phyloP scores from a whole-genome alignment of 192 early-diverging fungal genomes.

The Chytriomyces sp. region DNA sequence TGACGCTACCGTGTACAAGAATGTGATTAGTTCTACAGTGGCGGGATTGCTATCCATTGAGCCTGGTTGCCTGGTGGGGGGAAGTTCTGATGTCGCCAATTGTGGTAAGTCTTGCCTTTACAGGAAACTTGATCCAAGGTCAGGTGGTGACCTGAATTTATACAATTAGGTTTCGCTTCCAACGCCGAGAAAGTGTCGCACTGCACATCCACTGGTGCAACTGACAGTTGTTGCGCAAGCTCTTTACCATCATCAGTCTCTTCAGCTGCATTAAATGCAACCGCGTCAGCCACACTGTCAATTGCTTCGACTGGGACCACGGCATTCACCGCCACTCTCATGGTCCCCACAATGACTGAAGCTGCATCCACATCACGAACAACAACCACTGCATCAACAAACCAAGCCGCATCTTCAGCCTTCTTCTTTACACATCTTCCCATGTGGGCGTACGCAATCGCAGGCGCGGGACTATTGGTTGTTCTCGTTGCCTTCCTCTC shows the following conservation, averaged over 20 bases:
- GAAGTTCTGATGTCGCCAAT: neutral
- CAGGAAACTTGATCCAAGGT: neutral
- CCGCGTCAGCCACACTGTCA: neutral
- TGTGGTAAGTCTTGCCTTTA: conserved; percentile 1
- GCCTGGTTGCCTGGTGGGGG: neutral
- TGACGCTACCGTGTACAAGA: neutral
- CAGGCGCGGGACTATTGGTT: neutral
- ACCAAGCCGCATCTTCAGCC: neutral
- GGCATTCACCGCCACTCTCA: neutral
- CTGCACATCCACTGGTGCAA: neutral
- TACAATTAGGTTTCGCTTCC: neutral
- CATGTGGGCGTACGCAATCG: neutral
- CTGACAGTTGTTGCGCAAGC: neutral
- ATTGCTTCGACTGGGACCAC: neutral
- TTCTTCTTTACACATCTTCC: neutral
- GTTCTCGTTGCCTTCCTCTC: neutral
- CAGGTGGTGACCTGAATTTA: neutral
- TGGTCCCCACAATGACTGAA: neutral
- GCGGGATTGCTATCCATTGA: neutral
- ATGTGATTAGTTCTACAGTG: neutral
- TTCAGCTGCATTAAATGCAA: neutral
- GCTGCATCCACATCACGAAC: neutral
- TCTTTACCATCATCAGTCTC: neutral
- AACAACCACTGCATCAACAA: neutral
- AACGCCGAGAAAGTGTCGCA: neutral